Conservation (phyloP, 2,329 filamentous ascomycete species). For the Coleophoma cylindrospora region DNA sequence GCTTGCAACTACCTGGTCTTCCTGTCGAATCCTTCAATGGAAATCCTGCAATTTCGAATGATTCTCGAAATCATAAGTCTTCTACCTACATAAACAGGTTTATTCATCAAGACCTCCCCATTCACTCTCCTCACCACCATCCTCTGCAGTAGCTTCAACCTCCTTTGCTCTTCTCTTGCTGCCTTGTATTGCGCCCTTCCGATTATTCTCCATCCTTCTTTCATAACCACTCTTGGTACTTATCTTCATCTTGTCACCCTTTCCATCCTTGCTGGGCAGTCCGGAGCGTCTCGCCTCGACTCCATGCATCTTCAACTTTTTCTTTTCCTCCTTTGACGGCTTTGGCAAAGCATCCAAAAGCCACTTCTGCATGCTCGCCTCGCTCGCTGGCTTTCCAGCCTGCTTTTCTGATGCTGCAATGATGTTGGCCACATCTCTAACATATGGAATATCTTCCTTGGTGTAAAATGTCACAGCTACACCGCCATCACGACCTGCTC, state of each 20-base stretch:
- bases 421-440: constrained; percentile 90
- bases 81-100: neutral
- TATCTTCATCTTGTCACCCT: constrained; percentile 50
- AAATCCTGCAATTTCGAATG: no score
- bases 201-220: constrained; percentile 62
- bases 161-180: constrained; percentile 50
- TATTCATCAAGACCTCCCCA: constrained; percentile 46
- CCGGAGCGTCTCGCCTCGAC: constrained; percentile 62
- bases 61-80: no score
- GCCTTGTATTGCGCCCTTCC: constrained; percentile 54
- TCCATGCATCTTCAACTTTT: constrained; percentile 75
- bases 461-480: constrained; percentile 93
- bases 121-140: constrained; percentile 20
- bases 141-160: constrained; percentile 17
- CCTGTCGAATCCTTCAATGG: no score
- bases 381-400: constrained; percentile 45
- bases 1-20: no score
- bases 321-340: constrained; percentile 76
- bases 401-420: constrained; percentile 79
- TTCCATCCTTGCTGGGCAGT: constrained; percentile 23
- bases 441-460: constrained; percentile 84
- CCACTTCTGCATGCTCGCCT: constrained; percentile 72
- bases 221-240: constrained; percentile 79
- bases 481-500: constrained; percentile 82
- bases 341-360: constrained; percentile 81